These are phyloP conservation scores for Rhododendron ovatum DNA, from an alignment of 148 eudicot species.

Conservation along the genomic window DNA sequence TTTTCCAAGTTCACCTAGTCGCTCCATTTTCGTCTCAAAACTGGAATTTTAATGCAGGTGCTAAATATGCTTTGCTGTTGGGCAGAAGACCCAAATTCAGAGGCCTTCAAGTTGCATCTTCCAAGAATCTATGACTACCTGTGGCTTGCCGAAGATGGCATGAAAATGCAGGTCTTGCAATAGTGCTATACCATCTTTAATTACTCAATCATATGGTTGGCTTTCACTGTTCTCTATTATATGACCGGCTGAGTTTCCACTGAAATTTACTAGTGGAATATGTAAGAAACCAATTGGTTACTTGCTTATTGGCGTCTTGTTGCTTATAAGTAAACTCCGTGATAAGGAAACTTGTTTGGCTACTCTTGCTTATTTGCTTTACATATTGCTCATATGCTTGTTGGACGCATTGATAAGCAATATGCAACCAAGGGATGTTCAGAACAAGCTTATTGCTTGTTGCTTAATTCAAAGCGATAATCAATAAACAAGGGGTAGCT, in stretches of 20 bases:
- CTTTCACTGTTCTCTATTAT: neutral
- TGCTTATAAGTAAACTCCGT: neutral
- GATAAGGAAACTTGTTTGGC: neutral
- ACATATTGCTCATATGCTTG: neutral
- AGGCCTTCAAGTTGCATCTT: constrained; percentile 96
- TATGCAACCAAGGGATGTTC: neutral
- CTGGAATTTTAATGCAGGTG: constrained; percentile 12
- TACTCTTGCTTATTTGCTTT: neutral
- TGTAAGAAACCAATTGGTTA: neutral
- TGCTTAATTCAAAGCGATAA: neutral
- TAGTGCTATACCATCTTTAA: constrained; percentile 4
- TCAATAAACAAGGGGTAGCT: neutral
- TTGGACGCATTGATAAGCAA: neutral
- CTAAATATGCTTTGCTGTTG: constrained; percentile 93
- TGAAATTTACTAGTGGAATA: neutral
- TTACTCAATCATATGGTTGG: neutral
- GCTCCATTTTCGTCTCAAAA: constrained; percentile 1
- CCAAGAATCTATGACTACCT: constrained; percentile 84
- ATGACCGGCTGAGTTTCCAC: neutral
- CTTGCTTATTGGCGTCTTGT: neutral
- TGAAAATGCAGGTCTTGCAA: constrained; percentile 92
- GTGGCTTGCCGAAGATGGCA: constrained; percentile 99
- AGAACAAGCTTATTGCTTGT: neutral
- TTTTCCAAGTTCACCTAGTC: neutral
- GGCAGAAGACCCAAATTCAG: constrained; percentile 95